phyloP scores from a whole-genome alignment of 192 early-diverging fungal genomes.

The Phlyctochytrium arcticum region DNA sequence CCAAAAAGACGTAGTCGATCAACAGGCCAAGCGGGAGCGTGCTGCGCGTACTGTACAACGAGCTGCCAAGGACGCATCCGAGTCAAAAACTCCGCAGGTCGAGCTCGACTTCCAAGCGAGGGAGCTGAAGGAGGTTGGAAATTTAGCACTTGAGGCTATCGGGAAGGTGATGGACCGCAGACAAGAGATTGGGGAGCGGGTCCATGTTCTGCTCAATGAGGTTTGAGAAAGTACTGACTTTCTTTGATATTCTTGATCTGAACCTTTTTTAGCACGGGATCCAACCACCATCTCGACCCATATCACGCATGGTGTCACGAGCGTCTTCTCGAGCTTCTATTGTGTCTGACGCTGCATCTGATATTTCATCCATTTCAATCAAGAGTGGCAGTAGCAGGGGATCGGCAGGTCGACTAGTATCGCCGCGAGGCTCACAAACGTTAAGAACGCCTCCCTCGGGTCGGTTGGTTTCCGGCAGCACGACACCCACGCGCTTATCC shows the following conservation, averaged over 20 bases:
- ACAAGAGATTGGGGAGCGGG: conserved; percentile 31
- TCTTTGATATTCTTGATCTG: not conserved
- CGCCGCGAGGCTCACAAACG: not conserved
- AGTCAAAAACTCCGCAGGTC: conserved; percentile 1
- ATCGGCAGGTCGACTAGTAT: not conserved
- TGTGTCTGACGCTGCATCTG: conserved; percentile 24
- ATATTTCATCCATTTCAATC: not conserved
- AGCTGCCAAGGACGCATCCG: conserved; percentile 20
- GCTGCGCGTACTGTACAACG: conserved; percentile 30
- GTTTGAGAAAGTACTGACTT: conserved; percentile 14
- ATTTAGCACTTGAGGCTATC: conserved; percentile 37
- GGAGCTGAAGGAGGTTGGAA: conserved; percentile 44
- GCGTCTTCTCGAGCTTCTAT: conserved; percentile 33
- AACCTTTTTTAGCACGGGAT: conserved; percentile 25
- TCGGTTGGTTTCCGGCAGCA: conserved; percentile 3
- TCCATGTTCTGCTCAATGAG: conserved; percentile 36
- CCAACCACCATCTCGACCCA: conserved; percentile 37
- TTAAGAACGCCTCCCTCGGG: too few relatives aligned
- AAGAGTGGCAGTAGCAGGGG: conserved; percentile 7
- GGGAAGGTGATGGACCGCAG: conserved; percentile 31
- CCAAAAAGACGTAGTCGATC: conserved; percentile 43
- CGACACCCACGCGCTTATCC: conserved; percentile 22
- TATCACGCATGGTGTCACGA: conserved; percentile 42
- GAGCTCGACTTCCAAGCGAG: conserved; percentile 46
- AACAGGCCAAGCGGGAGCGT: conserved; percentile 43